phyloP scores from a whole-genome alignment of 108 stramenopile species.

The Phaeodactylum tricornutum region DNA sequence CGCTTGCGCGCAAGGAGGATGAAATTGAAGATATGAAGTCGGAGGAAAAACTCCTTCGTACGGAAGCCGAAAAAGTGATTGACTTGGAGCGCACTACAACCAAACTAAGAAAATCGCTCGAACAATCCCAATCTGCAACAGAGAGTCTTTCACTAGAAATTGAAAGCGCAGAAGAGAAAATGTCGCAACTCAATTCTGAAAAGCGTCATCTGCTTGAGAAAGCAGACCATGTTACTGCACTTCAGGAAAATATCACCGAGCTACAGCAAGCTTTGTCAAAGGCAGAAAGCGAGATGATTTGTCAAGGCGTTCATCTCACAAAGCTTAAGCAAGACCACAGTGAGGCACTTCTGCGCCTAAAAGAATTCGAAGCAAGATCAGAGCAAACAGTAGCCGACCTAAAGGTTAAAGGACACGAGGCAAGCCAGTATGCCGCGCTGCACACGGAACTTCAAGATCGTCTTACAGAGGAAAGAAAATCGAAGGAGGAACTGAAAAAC shows the following conservation, averaged over 20 bases:
- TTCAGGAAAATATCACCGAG: slow-evolving; percentile 10
- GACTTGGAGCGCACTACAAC: too few species aligned
- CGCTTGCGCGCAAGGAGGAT: too few species aligned
- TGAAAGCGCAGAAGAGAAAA: too few species aligned
- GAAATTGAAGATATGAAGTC: too few species aligned
- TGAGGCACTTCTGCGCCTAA: background rate
- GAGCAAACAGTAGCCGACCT: slow-evolving; percentile 13
- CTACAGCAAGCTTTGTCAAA: slow-evolving; percentile 13
- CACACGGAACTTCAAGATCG: slow-evolving; percentile 29
- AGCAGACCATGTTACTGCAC: slow-evolving; percentile 12
- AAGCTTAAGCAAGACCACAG: slow-evolving; percentile 11
- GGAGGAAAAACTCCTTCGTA: too few species aligned
- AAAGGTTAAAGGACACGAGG: slow-evolving; percentile 8
- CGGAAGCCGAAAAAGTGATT: too few species aligned
- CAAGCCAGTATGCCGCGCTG: slow-evolving; percentile 21
- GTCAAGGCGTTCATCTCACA: slow-evolving; percentile 9
- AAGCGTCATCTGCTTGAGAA: too few species aligned
- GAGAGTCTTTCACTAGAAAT: too few species aligned
- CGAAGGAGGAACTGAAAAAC: slow-evolving; percentile 19
- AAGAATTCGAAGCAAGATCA: background rate
- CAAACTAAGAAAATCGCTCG: too few species aligned
- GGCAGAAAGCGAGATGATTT: slow-evolving; percentile 19
- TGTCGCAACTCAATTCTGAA: too few species aligned
- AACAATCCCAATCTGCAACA: too few species aligned
- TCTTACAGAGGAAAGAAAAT: slow-evolving; percentile 25